phyloP scores from a whole-genome alignment of 805 yeast species.

The Candida boleticola region DNA sequence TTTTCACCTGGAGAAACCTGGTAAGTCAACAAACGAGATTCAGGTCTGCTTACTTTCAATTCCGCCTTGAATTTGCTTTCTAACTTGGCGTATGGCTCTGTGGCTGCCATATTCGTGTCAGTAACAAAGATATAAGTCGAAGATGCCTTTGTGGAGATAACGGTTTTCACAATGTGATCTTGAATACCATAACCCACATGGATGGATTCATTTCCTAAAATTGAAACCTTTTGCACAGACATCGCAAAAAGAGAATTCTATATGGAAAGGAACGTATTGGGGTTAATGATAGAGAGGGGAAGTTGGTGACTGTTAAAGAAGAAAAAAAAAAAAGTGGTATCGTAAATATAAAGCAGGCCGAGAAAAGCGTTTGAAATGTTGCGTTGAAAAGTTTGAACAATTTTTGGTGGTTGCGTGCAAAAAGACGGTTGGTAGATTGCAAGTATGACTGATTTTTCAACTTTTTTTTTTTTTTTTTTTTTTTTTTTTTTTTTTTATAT shows the following conservation, averaged over 20 bases:
- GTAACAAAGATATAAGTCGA: conserved; percentile 92
- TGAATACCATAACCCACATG: conserved; percentile 87
- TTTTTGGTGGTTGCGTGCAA: not conserved
- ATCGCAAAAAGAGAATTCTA: conserved; percentile 9
- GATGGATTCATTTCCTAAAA: conserved; percentile 79
- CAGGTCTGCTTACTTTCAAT: conserved; percentile 40
- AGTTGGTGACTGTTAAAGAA: conserved; percentile 3
- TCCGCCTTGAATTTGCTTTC: conserved; percentile 38
- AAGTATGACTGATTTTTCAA: conserved; percentile 1
- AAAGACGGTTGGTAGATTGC: too few relatives aligned
- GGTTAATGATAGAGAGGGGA: too few relatives aligned
- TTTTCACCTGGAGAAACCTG: conserved; percentile 91
- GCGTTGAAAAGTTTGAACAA: not conserved
- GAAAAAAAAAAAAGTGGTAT: not conserved
- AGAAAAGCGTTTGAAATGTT: not conserved
- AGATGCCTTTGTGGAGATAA: conserved; percentile 61
- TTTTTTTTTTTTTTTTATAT: too few relatives aligned
- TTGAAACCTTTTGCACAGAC: conserved; percentile 56
- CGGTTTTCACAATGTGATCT: conserved; percentile 68
- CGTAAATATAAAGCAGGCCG: not conserved
- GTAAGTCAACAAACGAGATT: conserved; percentile 67
- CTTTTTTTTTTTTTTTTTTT: too few relatives aligned
- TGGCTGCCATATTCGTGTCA: conserved; percentile 72
- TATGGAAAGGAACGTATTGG: too few relatives aligned
- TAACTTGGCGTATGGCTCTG: conserved; percentile 58